These are phyloP conservation scores for Glaciozyma martinii DNA, from an alignment of 768 basidiomycete genomes.

Conservation along the genomic window DNA sequence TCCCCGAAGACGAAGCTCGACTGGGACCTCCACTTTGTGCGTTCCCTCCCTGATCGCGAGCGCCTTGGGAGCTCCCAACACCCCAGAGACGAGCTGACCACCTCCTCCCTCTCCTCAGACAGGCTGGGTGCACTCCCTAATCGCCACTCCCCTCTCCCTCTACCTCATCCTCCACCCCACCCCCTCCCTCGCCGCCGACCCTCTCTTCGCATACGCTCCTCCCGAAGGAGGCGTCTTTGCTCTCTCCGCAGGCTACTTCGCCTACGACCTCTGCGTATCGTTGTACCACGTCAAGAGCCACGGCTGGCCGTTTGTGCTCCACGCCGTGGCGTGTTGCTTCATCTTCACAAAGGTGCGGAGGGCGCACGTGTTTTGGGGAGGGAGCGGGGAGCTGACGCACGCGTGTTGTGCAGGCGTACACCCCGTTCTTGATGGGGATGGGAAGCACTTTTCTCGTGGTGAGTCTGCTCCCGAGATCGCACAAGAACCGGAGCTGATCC, in stretches of 20 bases:
- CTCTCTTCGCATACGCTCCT: not conserved
- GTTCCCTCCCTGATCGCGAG: not conserved
- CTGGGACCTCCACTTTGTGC: slow-evolving; percentile 5
- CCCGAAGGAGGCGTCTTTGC: slow-evolving; percentile 7
- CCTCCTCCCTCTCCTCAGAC: not conserved
- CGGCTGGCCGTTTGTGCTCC: not conserved
- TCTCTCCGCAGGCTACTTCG: slow-evolving; percentile 24
- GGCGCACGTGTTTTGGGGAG: not conserved
- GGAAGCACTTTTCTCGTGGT: slow-evolving; percentile 24
- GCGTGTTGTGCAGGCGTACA: not conserved
- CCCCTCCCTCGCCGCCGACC: not conserved
- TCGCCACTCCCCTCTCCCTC: not conserved
- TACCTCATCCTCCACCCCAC: slow-evolving; percentile 5
- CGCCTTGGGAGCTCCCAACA: not conserved
- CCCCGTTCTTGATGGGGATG: slow-evolving; percentile 24
- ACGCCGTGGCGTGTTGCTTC: slow-evolving; percentile 6
- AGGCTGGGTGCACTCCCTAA: slow-evolving; percentile 3
- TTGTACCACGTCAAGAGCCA: not conserved
- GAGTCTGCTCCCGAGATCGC: not conserved
- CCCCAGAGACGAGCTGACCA: no score
- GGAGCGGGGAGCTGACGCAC: not conserved
- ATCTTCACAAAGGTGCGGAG: slow-evolving; percentile 6
- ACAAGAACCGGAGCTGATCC: not conserved
- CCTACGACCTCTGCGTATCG: slow-evolving; percentile 13
- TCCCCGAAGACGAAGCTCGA: not conserved